Conservation (phyloP, 163 green algal species). For the Chlorella variabilis region DNA sequence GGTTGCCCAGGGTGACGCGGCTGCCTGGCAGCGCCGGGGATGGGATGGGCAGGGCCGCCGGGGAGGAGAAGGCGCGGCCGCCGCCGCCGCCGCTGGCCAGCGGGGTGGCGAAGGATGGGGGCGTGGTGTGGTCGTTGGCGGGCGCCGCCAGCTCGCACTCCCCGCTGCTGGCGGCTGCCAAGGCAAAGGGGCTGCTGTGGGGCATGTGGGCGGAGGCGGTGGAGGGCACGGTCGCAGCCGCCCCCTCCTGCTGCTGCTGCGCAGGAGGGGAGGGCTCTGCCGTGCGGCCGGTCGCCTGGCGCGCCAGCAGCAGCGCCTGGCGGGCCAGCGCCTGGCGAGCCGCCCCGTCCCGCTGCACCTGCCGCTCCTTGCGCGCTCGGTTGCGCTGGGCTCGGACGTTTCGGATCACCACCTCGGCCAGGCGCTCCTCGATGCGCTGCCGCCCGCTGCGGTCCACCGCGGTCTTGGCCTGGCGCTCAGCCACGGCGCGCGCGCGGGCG, state of each 20-base stretch:
- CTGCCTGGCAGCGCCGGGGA: slow-evolving; percentile 1
- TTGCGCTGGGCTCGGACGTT: slow-evolving; percentile 28
- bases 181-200: neutral
- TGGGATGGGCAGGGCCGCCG: neutral
- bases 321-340: neutral
- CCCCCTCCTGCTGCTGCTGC: neutral
- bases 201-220: neutral
- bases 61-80: neutral
- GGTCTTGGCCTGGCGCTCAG: slow-evolving; percentile 29
- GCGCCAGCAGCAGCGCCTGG: slow-evolving; percentile 13
- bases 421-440: slow-evolving; percentile 36
- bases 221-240: neutral
- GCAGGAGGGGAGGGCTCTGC: neutral
- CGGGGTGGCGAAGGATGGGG: too few species aligned
- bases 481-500: slow-evolving; percentile 3
- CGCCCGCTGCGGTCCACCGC: slow-evolving; percentile 37
- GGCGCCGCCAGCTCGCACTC: neutral
- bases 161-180: neutral
- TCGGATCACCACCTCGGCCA: slow-evolving; percentile 44
- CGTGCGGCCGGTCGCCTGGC: slow-evolving; percentile 4
- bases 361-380: slow-evolving; percentile 7
- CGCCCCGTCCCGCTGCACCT: neutral
- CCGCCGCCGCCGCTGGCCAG: neutral
- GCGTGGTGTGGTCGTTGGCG: too few species aligned
- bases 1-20: slow-evolving; percentile 35